Base-by-base conservation (phyloP, 164 flowering plant species). In the Platanus orientalis region DNA sequence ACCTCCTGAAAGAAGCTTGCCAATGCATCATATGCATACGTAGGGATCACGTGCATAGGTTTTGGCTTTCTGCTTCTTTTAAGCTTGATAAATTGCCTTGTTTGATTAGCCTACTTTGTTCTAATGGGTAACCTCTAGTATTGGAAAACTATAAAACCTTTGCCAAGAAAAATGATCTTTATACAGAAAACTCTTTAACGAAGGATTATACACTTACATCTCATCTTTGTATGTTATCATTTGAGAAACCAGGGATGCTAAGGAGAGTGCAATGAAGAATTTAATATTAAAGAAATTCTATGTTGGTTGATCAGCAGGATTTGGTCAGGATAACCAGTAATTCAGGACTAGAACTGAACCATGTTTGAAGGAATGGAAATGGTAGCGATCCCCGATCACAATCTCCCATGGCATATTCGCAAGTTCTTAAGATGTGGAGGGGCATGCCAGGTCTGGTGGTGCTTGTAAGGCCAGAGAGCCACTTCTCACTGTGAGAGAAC, bases 321-420 rank as follows among this genome's bases (percentile, higher is more conserved):
- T 53, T 26, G 56, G n/a, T 16, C 14, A 53, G 11, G 17, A 55
- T 77, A 71, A 83, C 85, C 87, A 83, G 50, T 81, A 78, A 55
- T n/a, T 81, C 88, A 62, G 75, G 75, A 62, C 88, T 81, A 60
- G 88, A 83, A 65, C 90, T 1, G 76, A 74, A 32, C 88, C 88
- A 16, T 54, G 62, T 67, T 70, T 78, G 77, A 88, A 82, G 65
- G 60, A 61, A 58, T 84, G 94, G 65, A 88, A 84, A 23, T 89
- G 81, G 69, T 72, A 78, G 2, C 83, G 77, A 58, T 85, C 91
- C 60, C 87, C 73, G 12, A 82, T 50, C 16, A 78, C 62, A 26
- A 84, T 84, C 61, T 83, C 80, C 49, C 88, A 57, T 48, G 73
- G 67, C 91, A 85, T 61, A 79, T 78, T 10, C 84, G 71, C 14